Conservation (phyloP, 352 stramenopile species). For the Phytophthora sp. region DNA sequence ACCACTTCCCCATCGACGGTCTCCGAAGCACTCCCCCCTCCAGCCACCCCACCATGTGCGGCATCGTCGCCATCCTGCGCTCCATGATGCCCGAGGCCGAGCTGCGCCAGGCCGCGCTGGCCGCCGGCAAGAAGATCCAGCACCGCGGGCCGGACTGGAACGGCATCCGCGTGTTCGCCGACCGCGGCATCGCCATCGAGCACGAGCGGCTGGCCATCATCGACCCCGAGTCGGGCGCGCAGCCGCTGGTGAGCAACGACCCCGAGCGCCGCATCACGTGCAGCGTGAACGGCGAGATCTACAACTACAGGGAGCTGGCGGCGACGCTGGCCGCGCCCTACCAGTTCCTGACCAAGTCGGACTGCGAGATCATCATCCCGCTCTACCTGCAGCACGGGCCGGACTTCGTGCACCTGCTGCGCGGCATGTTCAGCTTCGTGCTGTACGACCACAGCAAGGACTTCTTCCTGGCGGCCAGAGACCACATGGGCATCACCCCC, state of each 20-base stretch:
- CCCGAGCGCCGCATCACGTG: slow-evolving; percentile 90
- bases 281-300: slow-evolving; percentile 99
- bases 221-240: slow-evolving; percentile 96
- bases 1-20: slow-evolving; percentile 23
- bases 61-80: slow-evolving; percentile 98
- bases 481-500: slow-evolving; percentile 99
- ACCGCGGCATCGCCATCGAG: slow-evolving; percentile 90
- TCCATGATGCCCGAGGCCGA: slow-evolving; percentile 93
- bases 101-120: slow-evolving; percentile 94
- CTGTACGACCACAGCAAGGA: slow-evolving; percentile 96
- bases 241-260: slow-evolving; percentile 91
- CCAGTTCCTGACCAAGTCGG: slow-evolving; percentile 94
- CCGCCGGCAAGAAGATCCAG: slow-evolving; percentile 94
- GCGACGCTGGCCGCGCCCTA: slow-evolving; percentile 88
- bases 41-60: slow-evolving; percentile 88
- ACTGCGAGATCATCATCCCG: slow-evolving; percentile 98
- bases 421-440: slow-evolving; percentile 99
- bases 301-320: slow-evolving; percentile 99
- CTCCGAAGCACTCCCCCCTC: background rate
- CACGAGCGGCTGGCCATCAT: slow-evolving; percentile 99
- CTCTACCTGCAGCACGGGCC: slow-evolving; percentile 93
- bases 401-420: slow-evolving; percentile 91
- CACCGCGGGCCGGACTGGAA: slow-evolving; percentile 98
- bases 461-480: slow-evolving; percentile 94
- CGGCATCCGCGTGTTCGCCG: slow-evolving; percentile 82